Conservation (phyloP, 768 basidiomycete species). For the Botryobasidium botryosum region DNA sequence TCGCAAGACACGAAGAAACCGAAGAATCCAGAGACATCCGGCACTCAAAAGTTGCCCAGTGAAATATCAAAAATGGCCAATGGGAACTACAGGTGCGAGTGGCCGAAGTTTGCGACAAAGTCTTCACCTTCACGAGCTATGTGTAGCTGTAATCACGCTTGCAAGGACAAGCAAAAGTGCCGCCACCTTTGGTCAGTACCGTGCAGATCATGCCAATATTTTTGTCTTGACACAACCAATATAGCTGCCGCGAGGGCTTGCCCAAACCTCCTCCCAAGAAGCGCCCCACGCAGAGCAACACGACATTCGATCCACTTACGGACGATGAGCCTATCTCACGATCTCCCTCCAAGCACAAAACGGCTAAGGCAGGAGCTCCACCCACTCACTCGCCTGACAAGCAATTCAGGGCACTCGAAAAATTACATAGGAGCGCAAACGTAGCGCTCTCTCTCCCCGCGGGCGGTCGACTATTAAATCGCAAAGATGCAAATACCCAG, state of each 20-base stretch:
- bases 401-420: no score
- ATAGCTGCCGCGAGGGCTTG: conserved; percentile 62
- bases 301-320: no score
- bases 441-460: no score
- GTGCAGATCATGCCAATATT: conserved; percentile 4
- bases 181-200: conserved; percentile 53
- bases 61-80: conserved; percentile 25
- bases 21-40: not conserved
- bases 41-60: not conserved
- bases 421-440: no score
- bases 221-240: not conserved
- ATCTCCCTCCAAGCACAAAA: no score
- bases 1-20: not conserved
- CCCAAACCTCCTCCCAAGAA: conserved; percentile 34
- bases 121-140: not conserved
- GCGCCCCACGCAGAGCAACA: no score
- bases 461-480: no score
- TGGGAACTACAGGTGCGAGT: conserved; percentile 44
- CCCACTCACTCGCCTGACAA: no score
- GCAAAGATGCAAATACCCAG: no score
- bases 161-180: conserved; percentile 61
- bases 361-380: no score
- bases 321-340: no score
- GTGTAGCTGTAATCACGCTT: conserved; percentile 57
- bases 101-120: not conserved